These are phyloP conservation scores for Lasiodiplodia hormozganensis DNA, from an alignment of 2,329 filamentous ascomycete species.

Conservation along the genomic window DNA sequence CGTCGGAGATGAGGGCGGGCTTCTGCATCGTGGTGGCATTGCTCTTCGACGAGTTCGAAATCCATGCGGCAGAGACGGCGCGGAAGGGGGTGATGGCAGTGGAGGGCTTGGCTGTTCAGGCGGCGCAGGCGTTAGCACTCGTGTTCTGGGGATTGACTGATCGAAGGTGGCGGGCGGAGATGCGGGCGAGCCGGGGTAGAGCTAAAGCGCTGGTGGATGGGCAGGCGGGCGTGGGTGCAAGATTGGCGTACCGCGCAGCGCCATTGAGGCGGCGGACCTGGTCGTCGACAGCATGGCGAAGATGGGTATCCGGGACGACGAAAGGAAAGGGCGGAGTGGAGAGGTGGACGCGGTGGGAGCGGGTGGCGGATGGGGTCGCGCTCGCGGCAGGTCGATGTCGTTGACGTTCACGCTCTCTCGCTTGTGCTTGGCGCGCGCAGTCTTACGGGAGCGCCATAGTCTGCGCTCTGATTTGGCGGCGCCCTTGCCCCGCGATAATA, in stretches of 20 bases:
- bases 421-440: constrained; percentile 30
- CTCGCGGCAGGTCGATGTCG: constrained; percentile 38
- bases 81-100: constrained; percentile 69
- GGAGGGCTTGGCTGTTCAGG: constrained; percentile 67
- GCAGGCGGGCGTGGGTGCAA: constrained; percentile 19
- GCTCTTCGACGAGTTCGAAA: constrained; percentile 71
- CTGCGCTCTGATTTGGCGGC: constrained; percentile 25
- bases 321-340: constrained; percentile 43
- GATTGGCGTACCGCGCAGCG: constrained; percentile 57
- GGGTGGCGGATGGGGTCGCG: constrained; percentile 40
- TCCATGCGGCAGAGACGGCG: constrained; percentile 64
- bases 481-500: background rate
- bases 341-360: constrained; percentile 34
- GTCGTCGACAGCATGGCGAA: constrained; percentile 58
- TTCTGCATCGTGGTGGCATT: constrained; percentile 64
- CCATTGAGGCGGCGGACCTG: constrained; percentile 60
- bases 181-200: background rate
- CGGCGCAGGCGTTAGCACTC: constrained; percentile 7
- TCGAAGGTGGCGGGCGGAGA: constrained; percentile 8
- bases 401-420: constrained; percentile 34
- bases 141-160: background rate
- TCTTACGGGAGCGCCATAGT: constrained; percentile 22
- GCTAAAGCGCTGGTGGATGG: background rate
- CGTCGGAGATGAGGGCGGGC: constrained; percentile 60
- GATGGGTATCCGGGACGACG: constrained; percentile 21